Base-by-base conservation (phyloP, 441 rosid genomes). In the Erodium moschatum region DNA sequence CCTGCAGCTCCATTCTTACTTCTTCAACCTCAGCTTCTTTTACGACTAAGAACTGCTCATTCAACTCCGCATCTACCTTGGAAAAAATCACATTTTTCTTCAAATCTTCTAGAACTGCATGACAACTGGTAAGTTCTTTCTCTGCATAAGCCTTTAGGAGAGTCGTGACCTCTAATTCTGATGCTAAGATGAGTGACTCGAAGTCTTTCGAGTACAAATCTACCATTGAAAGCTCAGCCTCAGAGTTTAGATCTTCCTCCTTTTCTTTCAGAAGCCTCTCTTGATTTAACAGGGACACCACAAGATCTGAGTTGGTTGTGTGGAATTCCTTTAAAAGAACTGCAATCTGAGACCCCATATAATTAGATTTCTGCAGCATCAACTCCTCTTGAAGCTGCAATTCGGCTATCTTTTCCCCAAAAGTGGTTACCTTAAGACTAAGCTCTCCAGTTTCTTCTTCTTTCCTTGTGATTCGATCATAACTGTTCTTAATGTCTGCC, bases 371-470 rank as follows among this genome's bases (percentile, higher is more conserved):
- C 77, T 92, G 86, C 78, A 96, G 77, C 98, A 92, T 90, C 78
- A 80, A 69, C 84, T 96, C 97, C 81, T 96, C 99, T 70, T 87
- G 99, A 77, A 77, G 74, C 84, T 88, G 97, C 58, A 96, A 72
- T 61, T 83, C 87, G 65, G 75, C 79, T 73, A 89, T 85, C 75
- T 83, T 89, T 77, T 82, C 84, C 83, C 88, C 98, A 33, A 90
- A 92, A 77, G 74, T 74, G 68, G 79, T 86, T 73, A 92, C 71
- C 83, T 86, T 90, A 61, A 71, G 69, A 62, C 81, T 73, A 73
- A 92, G 86, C 70, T 81, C 84, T 65, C 80, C 87, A 65, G 94
- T 79, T 84, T 89, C 91, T 66, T 86, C 90, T 77, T 96, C 98
- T 78, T 88, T 96, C 85, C 82, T 81, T 40, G 85, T 81, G 70